Evolutionary conservation across 192 early-diverging fungal genomes (phyloP).

Genomic region (Coemansia sp.): DNA sequence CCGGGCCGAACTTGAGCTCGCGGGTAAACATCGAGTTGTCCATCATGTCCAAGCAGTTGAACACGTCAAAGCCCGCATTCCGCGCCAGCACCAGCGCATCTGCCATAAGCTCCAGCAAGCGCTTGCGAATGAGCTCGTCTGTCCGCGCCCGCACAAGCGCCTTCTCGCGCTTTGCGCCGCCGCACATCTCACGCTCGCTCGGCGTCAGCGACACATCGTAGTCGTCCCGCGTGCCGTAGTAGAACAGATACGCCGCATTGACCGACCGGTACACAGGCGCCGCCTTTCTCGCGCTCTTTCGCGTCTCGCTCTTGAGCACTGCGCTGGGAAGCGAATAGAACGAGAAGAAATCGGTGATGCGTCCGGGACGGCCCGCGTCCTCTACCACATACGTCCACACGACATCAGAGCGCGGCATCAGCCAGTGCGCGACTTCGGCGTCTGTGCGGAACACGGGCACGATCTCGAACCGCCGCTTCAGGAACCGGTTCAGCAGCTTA

Average conservation of each 20-base stretch:
- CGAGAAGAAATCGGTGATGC: constrained; percentile 86
- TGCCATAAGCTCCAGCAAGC: constrained; percentile 65
- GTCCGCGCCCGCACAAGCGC: constrained; percentile 35
- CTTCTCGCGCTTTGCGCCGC: constrained; percentile 50
- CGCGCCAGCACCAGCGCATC: constrained; percentile 78
- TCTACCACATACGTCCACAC: constrained; percentile 95
- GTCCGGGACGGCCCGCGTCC: constrained; percentile 58
- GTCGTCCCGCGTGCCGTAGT: constrained; percentile 73
- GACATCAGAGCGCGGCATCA: constrained; percentile 79
- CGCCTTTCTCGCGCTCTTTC: neutral
- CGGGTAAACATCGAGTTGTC: constrained; percentile 81
- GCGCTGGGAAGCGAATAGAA: constrained; percentile 96
- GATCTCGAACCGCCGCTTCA: constrained; percentile 62
- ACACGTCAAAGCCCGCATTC: constrained; percentile 81
- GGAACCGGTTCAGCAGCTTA: constrained; percentile 73
- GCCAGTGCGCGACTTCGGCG: constrained; percentile 89
- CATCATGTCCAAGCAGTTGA: constrained; percentile 93
- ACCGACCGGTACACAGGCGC: constrained; percentile 52
- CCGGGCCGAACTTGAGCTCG: constrained; percentile 85
- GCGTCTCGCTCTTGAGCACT: constrained; percentile 57
- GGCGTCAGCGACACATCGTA: constrained; percentile 30
- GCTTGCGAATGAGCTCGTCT: constrained; percentile 46
- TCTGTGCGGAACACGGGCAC: constrained; percentile 71
- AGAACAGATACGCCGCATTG: constrained; percentile 93
- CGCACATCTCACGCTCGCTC: constrained; percentile 40